Conservation (phyloP, 768 basidiomycete genomes). For the Mycena crocata region DNA sequence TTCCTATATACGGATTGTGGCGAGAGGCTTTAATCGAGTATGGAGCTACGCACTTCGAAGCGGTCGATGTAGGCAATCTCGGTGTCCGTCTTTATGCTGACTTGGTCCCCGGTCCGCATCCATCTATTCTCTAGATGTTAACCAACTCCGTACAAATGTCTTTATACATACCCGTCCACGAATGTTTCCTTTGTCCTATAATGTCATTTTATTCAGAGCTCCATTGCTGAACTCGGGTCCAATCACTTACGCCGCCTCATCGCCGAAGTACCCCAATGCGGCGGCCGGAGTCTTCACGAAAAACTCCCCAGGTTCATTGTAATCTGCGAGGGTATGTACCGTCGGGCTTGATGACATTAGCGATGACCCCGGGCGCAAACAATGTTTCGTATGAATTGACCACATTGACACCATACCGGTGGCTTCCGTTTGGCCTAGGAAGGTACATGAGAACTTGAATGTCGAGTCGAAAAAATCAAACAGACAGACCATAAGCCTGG, state of each 20-base stretch:
- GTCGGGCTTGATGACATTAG: constrained; percentile 55
- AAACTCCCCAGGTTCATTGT: constrained; percentile 57
- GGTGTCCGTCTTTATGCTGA: constrained; percentile 54
- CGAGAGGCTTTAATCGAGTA: too few species aligned
- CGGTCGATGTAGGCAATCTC: constrained; percentile 66
- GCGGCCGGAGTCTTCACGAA: constrained; percentile 49
- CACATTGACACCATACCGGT: constrained; percentile 50
- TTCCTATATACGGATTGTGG: not conserved
- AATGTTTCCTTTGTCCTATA: constrained; percentile 11
- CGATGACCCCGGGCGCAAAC: constrained; percentile 53
- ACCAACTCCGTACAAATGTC: not conserved
- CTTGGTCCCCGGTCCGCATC: constrained; percentile 63
- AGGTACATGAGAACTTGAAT: not conserved
- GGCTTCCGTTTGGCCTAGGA: constrained; percentile 60
- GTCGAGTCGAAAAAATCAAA: not conserved
- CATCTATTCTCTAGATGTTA: constrained; percentile 39
- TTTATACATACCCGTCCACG: constrained; percentile 8
- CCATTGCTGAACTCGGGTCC: not conserved
- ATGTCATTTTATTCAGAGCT: not conserved
- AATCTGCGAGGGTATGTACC: constrained; percentile 51
- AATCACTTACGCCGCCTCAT: constrained; percentile 53
- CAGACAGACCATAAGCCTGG: constrained; percentile 47
- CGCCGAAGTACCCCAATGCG: constrained; percentile 53
- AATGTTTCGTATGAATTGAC: constrained; percentile 37
- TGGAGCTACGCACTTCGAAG: constrained; percentile 50